phyloP scores from a whole-genome alignment of 164 flowering plant species.

The Umbellularia californica region DNA sequence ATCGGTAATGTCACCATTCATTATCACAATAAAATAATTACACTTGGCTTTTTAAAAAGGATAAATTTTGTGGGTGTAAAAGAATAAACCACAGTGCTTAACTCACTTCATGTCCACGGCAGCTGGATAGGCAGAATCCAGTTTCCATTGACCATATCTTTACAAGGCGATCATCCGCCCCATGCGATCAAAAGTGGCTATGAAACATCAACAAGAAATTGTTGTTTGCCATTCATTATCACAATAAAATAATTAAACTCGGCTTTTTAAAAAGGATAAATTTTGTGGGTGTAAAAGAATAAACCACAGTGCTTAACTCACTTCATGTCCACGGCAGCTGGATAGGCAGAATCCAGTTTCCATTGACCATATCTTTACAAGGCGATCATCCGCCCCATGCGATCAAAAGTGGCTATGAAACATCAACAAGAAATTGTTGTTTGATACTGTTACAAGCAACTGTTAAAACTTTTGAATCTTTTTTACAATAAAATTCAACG shows the following conservation, averaged over 20 bases:
- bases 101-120: slow-evolving; percentile 99
- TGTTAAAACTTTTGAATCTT: neutral
- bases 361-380: slow-evolving; percentile 99
- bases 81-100: neutral
- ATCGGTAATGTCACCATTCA: slow-evolving; percentile 96
- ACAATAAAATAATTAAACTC: slow-evolving; percentile 11
- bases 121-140: slow-evolving; percentile 91
- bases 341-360: slow-evolving; percentile 95
- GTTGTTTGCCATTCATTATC: slow-evolving; percentile 67
- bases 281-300: neutral
- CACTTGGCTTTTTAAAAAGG: neutral
- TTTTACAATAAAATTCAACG: too few relatives aligned
- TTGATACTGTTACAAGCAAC: neutral
- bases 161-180: slow-evolving; percentile 99
- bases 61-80: neutral
- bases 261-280: neutral
- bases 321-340: slow-evolving; percentile 99
- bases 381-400: slow-evolving; percentile 92
- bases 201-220: too few relatives aligned
- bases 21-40: slow-evolving; percentile 12
- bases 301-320: slow-evolving; percentile 32
- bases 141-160: slow-evolving; percentile 99
- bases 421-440: slow-evolving; percentile 4
- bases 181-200: too few relatives aligned
- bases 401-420: slow-evolving; percentile 82